Evolutionary conservation across 2,329 filamentous ascomycete species (phyloP).

Genomic region (Ceratocystiopsis sp.): DNA sequence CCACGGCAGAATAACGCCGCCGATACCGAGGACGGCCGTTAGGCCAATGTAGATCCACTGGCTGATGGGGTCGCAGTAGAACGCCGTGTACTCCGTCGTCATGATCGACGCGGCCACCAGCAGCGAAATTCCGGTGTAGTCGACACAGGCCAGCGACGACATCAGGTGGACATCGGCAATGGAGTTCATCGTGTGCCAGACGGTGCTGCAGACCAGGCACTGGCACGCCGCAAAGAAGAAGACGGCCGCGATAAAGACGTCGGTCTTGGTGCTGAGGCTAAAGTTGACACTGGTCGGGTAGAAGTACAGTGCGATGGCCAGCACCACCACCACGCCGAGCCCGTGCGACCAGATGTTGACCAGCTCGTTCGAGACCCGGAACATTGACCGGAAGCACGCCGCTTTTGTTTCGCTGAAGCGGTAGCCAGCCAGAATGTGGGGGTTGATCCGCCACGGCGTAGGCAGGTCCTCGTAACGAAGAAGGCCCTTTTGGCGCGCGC

Average conservation of each 20-base stretch:
- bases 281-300: constrained; percentile 85
- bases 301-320: constrained; percentile 85
- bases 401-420: constrained; percentile 85
- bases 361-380: constrained; percentile 76
- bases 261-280: constrained; percentile 66
- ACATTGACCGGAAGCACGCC: constrained; percentile 72
- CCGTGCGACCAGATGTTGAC: constrained; percentile 98
- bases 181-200: constrained; percentile 99
- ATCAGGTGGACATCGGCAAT: constrained; percentile 80
- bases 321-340: constrained; percentile 72
- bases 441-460: constrained; percentile 84
- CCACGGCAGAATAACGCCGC: constrained; percentile 86
- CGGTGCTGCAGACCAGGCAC: constrained; percentile 82
- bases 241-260: constrained; percentile 77
- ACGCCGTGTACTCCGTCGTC: constrained; percentile 95
- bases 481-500: constrained; percentile 64
- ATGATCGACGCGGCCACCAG: constrained; percentile 93
- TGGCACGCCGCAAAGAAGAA: constrained; percentile 96
- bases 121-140: constrained; percentile 94
- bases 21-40: constrained; percentile 66
- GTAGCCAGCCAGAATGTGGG: constrained; percentile 81
- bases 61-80: constrained; percentile 87
- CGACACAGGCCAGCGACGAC: constrained; percentile 91
- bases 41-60: constrained; percentile 73
- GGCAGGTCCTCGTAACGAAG: constrained; percentile 84